Evolutionary conservation across 2,329 filamentous ascomycete genomes (phyloP), one percentile per base, ranked within the genome.

Genomic region (Talaromyces sp.): DNA sequence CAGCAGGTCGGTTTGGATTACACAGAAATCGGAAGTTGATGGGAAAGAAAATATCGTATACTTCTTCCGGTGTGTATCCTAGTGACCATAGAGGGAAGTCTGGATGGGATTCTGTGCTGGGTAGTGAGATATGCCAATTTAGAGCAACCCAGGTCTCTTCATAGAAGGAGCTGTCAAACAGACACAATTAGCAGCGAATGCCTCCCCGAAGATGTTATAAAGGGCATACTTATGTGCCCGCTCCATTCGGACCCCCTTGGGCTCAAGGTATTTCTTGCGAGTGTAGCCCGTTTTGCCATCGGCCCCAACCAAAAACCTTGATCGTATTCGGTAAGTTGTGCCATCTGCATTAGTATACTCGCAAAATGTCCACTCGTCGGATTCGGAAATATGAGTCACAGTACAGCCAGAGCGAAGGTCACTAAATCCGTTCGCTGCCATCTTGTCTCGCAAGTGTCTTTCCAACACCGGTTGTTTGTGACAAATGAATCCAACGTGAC

Each of bases 41-140:
- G 0, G 79, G 79, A 64, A 76, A 81, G 63, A 78, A 81, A 0
- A 74, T 59, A 56, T 81, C 75, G 57, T 80, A 80, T 0, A 81
- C 77, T 19, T 77, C 61, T 50, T 78, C 69, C 3, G 79, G 76
- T 0, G 70, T 74, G 59, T 77, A 78, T 5, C 77, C 78, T 0
- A 77, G 63, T 3, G 72, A 59, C 79, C 79, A 81, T 2, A 81
- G 66, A 0, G 78, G 76, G 53, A 81, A 80, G 0, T 72, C 62
- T 0, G 79, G 79, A 62, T 82, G 80, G 0, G 75, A 74, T 28
- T 77, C 62, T 5, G 69, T 72, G 0, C 76, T 81, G 0, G 79
- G 79, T 0, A 75, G 61, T 1, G 66, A 66, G 22, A 81, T 69
- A 22, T 76, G 65, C 61, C 76, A 71, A 57, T 82, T 82, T 3